These are phyloP conservation scores for Termitomyces sp. DNA, from an alignment of 768 basidiomycete genomes.

Conservation along the genomic window DNA sequence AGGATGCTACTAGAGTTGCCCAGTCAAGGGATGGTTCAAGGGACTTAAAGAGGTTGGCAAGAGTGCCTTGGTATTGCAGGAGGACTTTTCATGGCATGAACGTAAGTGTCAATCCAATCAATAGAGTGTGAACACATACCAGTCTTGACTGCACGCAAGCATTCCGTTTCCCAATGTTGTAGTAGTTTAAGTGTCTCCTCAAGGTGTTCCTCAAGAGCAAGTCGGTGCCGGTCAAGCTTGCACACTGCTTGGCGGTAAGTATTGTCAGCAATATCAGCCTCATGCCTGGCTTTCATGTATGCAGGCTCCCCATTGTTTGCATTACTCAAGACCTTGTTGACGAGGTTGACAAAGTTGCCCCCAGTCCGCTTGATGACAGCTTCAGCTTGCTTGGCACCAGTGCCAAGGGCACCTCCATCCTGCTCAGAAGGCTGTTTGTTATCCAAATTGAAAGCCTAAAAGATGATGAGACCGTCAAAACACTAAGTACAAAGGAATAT, in stretches of 20 bases:
- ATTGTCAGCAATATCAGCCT: conserved; percentile 81
- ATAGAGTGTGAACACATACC: conserved; percentile 45
- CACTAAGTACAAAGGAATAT: neutral
- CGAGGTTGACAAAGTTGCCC: conserved; percentile 62
- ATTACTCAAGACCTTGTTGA: conserved; percentile 67
- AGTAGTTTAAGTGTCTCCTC: conserved; percentile 79
- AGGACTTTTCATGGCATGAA: conserved; percentile 49
- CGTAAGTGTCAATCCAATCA: neutral
- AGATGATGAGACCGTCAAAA: neutral
- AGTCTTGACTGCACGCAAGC: conserved; percentile 82
- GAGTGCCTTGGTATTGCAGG: conserved; percentile 82
- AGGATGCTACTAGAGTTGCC: conserved; percentile 74
- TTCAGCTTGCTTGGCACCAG: conserved; percentile 36
- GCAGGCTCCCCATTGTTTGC: conserved; percentile 56
- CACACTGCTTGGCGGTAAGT: conserved; percentile 79
- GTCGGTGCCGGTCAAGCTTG: conserved; percentile 79
- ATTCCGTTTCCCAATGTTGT: conserved; percentile 84
- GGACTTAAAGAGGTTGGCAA: conserved; percentile 68
- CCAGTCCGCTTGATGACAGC: conserved; percentile 66
- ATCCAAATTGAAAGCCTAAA: conserved; percentile 61
- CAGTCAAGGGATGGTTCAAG: conserved; percentile 65
- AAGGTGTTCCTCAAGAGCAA: conserved; percentile 81
- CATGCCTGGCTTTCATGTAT: conserved; percentile 67
- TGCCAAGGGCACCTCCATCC: conserved; percentile 20
- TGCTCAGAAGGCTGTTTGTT: conserved; percentile 28